phyloP scores from a whole-genome alignment of 352 stramenopile genomes.

The Phytophthora fragariaefolia region DNA sequence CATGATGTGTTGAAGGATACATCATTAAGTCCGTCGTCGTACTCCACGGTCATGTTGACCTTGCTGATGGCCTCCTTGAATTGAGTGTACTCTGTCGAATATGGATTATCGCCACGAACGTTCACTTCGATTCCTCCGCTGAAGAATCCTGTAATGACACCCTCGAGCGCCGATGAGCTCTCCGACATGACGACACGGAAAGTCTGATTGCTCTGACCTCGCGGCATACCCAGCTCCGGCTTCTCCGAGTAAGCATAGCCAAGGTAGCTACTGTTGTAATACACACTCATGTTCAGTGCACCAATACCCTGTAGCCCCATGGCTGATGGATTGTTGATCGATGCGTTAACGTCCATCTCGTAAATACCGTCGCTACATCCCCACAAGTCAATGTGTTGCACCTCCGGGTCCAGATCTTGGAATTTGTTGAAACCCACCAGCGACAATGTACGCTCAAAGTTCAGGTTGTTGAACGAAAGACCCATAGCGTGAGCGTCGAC shows the following conservation, averaged over 20 bases:
- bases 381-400: conserved; percentile 59
- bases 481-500: conserved; percentile 52
- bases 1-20: conserved; percentile 44
- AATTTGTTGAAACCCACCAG: conserved; percentile 66
- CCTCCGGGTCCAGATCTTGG: conserved; percentile 29
- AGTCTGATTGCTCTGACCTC: conserved; percentile 47
- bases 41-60: conserved; percentile 62
- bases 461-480: conserved; percentile 51
- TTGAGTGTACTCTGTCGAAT: conserved; percentile 42
- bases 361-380: conserved; percentile 44
- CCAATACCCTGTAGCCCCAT: conserved; percentile 63
- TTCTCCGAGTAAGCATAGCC: conserved; percentile 61
- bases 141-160: conserved; percentile 53
- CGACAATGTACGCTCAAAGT: conserved; percentile 52
- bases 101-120: conserved; percentile 52
- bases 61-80: conserved; percentile 45
- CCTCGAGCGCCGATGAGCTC: conserved; percentile 32
- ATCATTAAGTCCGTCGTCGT: conserved; percentile 50
- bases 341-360: conserved; percentile 66
- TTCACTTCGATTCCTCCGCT: conserved; percentile 45
- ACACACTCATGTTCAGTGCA: conserved; percentile 70
- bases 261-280: conserved; percentile 65
- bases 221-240: conserved; percentile 49
- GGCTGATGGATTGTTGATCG: conserved; percentile 50
- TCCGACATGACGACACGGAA: conserved; percentile 58